These are phyloP conservation scores for Phytophthora meadii DNA, from an alignment of 352 stramenopile species.

Conservation along the genomic window DNA sequence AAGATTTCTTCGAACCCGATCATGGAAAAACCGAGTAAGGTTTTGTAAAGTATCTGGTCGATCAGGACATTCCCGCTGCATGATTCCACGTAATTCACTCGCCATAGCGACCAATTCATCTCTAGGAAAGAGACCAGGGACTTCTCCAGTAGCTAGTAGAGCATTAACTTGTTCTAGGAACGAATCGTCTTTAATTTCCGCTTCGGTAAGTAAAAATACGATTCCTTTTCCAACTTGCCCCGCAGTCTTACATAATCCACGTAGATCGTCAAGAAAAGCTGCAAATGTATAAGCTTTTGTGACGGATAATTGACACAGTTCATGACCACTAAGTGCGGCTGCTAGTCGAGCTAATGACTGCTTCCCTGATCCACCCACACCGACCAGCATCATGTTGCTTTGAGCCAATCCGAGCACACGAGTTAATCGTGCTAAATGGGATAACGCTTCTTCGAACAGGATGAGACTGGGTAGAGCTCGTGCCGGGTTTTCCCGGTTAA, in stretches of 20 bases:
- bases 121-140: constrained; percentile 88
- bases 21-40: constrained; percentile 87
- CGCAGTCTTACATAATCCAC: constrained; percentile 82
- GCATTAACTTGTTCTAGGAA: constrained; percentile 92
- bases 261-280: constrained; percentile 89
- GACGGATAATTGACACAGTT: constrained; percentile 88
- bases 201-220: constrained; percentile 89
- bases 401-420: constrained; percentile 81
- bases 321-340: constrained; percentile 75
- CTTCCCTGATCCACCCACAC: constrained; percentile 91
- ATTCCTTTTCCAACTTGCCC: constrained; percentile 83
- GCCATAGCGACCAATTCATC: constrained; percentile 90
- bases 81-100: constrained; percentile 73
- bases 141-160: constrained; percentile 81
- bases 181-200: constrained; percentile 91
- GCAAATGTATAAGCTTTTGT: constrained; percentile 90
- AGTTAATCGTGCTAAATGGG: constrained; percentile 86
- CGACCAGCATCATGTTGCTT: constrained; percentile 92
- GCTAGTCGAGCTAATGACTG: constrained; percentile 85
- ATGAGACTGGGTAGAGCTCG: constrained; percentile 78
- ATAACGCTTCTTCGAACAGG: constrained; percentile 91
- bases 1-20: constrained; percentile 84
- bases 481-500: constrained; percentile 84
- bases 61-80: constrained; percentile 74
- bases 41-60: constrained; percentile 82